These are phyloP conservation scores for Passiflora organensis DNA, from an alignment of 345 rosid species.

Conservation along the genomic window DNA sequence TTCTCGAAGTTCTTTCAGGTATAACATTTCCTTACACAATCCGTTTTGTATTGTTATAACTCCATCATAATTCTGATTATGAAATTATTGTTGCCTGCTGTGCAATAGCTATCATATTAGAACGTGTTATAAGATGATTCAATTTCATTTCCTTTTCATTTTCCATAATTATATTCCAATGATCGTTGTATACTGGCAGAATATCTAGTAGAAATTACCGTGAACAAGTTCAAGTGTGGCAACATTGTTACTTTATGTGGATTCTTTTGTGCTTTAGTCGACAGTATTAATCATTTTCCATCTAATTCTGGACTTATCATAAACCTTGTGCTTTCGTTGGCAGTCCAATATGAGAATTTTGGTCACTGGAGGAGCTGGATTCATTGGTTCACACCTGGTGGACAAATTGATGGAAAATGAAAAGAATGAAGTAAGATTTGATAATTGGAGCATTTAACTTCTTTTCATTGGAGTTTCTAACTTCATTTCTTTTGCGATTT, in stretches of 20 bases:
- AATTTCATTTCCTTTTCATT: no score
- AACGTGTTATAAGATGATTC: no score
- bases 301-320: background rate
- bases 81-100: no score
- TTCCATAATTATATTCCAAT: no score
- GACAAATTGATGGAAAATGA: slow-evolving; percentile 34
- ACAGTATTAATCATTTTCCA: background rate
- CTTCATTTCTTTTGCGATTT: background rate
- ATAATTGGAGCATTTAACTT: background rate
- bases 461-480: background rate
- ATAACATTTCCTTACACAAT: background rate
- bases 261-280: background rate
- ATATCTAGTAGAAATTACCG: no score
- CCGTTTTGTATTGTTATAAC: no score
- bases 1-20: slow-evolving; percentile 76
- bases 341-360: slow-evolving; percentile 38
- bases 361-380: slow-evolving; percentile 37
- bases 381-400: slow-evolving; percentile 33
- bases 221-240: no score
- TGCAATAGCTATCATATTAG: no score
- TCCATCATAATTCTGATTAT: no score
- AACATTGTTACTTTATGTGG: no score
- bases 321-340: background rate
- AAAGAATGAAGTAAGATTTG: slow-evolving; percentile 47
- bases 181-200: no score